Evolutionary conservation across 805 yeast species (phyloP).

Genomic region (Hermanozyma aechmeae): DNA sequence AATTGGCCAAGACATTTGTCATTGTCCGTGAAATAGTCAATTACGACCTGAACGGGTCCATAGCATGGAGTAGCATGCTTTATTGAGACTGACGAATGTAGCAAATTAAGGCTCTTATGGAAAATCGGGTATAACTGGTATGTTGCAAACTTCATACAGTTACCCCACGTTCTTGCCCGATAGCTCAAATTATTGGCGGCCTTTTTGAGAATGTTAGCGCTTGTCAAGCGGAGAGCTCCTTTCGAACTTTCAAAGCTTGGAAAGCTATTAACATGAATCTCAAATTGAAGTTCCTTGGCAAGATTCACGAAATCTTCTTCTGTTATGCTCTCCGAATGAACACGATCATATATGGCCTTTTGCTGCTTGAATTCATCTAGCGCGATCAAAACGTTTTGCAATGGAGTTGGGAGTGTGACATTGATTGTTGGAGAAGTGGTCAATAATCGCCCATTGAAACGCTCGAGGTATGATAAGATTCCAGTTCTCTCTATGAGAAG

Average conservation of each 20-base stretch:
- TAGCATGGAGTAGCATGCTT: conserved; percentile 85
- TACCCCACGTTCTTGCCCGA: conserved; percentile 40
- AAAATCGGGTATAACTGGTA: conserved; percentile 35
- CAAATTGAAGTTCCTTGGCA: conserved; percentile 16
- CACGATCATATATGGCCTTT: conserved; percentile 10
- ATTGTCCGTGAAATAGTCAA: conserved; percentile 84
- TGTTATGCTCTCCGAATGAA: conserved; percentile 13
- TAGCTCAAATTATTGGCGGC: conserved; percentile 42
- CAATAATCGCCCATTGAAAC: conserved; percentile 43
- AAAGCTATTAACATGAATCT: conserved; percentile 17
- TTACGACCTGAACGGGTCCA: conserved; percentile 79
- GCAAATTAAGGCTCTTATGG: conserved; percentile 71
- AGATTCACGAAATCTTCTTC: conserved; percentile 16
- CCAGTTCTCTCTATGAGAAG: conserved; percentile 24
- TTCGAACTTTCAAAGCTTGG: conserved; percentile 23
- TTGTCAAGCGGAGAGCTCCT: conserved; percentile 26
- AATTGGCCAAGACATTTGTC: conserved; percentile 87
- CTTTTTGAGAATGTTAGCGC: conserved; percentile 26
- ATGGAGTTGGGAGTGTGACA: conserved; percentile 59
- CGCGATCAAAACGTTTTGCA: conserved; percentile 44
- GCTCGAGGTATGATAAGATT: conserved; percentile 22
- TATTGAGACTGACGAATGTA: conserved; percentile 75
- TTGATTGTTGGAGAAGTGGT: conserved; percentile 82
- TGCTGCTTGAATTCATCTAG: conserved; percentile 28
- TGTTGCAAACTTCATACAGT: conserved; percentile 24